Percentiles rank a stretch among this genome's conserved stretches.
These are phyloP conservation scores for Dalbergia oliveri DNA, from an alignment of 306 rosid genomes.

Conservation along the genomic window DNA sequence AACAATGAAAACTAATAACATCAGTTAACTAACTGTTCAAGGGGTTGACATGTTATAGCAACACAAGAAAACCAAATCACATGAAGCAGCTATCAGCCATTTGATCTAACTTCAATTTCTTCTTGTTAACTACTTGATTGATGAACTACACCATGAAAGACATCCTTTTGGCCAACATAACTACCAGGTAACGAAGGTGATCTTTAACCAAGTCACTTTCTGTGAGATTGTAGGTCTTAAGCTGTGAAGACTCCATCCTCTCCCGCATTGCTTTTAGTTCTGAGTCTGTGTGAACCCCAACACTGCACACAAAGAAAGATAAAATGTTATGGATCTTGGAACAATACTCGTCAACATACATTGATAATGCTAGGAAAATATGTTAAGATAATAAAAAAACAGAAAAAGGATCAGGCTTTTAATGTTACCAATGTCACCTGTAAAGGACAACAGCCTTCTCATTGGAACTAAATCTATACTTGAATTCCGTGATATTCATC, in stretches of 20 bases:
- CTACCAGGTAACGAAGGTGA: constrained; percentile 92
- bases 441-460: constrained; percentile 81
- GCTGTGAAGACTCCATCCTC: constrained; percentile 71
- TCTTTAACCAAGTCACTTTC: constrained; percentile 88
- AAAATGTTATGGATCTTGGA: constrained; percentile 14
- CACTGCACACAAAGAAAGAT: constrained; percentile 61
- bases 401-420: constrained; percentile 1
- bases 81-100: background rate
- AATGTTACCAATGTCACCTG: constrained; percentile 59
- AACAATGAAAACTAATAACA: background rate
- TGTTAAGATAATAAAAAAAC: background rate
- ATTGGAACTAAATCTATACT: constrained; percentile 71
- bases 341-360: constrained; percentile 12
- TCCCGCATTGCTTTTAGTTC: constrained; percentile 71
- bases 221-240: constrained; percentile 72
- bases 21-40: background rate
- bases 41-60: background rate
- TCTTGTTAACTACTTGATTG: background rate
- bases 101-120: constrained; percentile 15
- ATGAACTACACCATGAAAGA: background rate
- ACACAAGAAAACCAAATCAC: constrained; percentile 22
- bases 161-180: background rate
- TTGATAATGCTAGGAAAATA: background rate
- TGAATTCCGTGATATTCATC: constrained; percentile 89
- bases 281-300: constrained; percentile 77